These are phyloP conservation scores for Eimeria maxima DNA, from an alignment of 169 alveolate genomes.

Conservation along the genomic window DNA sequence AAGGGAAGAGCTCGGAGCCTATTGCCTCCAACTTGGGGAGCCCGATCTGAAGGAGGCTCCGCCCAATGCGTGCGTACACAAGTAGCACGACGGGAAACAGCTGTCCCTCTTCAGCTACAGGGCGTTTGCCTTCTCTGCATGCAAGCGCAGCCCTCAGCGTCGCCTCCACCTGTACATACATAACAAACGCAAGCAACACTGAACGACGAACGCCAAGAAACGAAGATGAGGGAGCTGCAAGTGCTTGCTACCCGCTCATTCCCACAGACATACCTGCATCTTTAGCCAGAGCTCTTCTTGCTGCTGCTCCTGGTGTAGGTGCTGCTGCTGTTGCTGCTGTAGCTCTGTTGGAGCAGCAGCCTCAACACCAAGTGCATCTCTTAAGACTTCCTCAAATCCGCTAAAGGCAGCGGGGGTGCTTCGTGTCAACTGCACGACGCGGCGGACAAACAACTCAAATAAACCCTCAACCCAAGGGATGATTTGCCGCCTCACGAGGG, in stretches of 20 bases:
- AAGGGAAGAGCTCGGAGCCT: conserved; percentile 69
- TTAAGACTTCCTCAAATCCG: background rate
- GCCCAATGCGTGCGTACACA: conserved; percentile 69
- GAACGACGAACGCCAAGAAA: background rate
- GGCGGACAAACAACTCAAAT: conserved; percentile 22
- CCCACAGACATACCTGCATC: conserved; percentile 13
- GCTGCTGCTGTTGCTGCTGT: conserved; percentile 12
- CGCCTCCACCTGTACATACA: conserved; percentile 49
- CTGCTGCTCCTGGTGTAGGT: background rate
- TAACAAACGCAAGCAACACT: background rate
- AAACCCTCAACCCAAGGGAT: conserved; percentile 71
- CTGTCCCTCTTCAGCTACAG: background rate
- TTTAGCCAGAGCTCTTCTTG: background rate
- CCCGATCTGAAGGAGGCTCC: conserved; percentile 62
- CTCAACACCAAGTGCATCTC: background rate
- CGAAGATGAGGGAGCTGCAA: no score
- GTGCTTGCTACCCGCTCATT: background rate
- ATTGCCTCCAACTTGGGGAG: conserved; percentile 65
- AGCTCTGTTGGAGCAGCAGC: background rate
- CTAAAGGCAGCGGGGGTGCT: conserved; percentile 62
- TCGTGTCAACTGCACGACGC: conserved; percentile 1
- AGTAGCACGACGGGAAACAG: conserved; percentile 37
- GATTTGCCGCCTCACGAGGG: conserved; percentile 24
- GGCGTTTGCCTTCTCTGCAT: background rate
- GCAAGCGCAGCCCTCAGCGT: background rate